Conservation (phyloP, 2,329 filamentous ascomycete genomes). For the Aspergillus terreus region DNA sequence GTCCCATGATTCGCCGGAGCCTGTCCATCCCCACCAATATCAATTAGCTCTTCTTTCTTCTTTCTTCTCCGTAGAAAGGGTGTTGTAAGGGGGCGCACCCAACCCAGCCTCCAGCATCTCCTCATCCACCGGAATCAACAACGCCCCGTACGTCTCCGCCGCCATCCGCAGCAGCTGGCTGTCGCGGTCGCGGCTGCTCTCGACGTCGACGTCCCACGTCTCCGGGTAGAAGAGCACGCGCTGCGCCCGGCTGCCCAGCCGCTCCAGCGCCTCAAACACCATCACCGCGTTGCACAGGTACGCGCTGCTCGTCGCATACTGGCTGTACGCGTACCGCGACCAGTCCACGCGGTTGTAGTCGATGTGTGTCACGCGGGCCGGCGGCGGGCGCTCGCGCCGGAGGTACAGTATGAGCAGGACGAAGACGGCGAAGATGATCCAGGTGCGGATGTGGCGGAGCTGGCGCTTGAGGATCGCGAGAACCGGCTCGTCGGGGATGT, state of each 20-base stretch:
- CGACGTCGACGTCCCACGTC: constrained; percentile 35
- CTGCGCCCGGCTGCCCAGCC: constrained; percentile 37
- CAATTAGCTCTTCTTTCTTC: too few relatives aligned
- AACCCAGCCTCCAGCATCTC: constrained; percentile 26
- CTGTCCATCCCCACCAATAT: constrained; percentile 3
- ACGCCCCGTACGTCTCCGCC: constrained; percentile 47
- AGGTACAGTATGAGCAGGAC: constrained; percentile 25
- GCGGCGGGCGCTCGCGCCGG: constrained; percentile 16
- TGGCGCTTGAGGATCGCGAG: constrained; percentile 28
- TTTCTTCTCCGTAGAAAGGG: too few relatives aligned
- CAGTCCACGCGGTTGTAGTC: constrained; percentile 36
- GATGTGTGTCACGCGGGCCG: constrained; percentile 22
- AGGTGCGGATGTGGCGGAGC: constrained; percentile 29
- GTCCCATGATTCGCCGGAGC: constrained; percentile 53
- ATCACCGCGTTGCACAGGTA: constrained; percentile 43
- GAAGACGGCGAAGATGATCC: constrained; percentile 22
- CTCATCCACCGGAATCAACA: constrained; percentile 47
- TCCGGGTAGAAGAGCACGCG: constrained; percentile 41
- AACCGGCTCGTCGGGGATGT: constrained; percentile 31
- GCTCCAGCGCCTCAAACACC: constrained; percentile 40
- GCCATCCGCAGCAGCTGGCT: constrained; percentile 49
- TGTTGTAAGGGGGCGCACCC: constrained; percentile 10
- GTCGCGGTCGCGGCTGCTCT: constrained; percentile 27
- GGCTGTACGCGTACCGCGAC: constrained; percentile 42
- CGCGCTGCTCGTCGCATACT: constrained; percentile 39